Evolutionary conservation across 768 basidiomycete genomes (phyloP).

Genomic region (Termitomyces sp.): DNA sequence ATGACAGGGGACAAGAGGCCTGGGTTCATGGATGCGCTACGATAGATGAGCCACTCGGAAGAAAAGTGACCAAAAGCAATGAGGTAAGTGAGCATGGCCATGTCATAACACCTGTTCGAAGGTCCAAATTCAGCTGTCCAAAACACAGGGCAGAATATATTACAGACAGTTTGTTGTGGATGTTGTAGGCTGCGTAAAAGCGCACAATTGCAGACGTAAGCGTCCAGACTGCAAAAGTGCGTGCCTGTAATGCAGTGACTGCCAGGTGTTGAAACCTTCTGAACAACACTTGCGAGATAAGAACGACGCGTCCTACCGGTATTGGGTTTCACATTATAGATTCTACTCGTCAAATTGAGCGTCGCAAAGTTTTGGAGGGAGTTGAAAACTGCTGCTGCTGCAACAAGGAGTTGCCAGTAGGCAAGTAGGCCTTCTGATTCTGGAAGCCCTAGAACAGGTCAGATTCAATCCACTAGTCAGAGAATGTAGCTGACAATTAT

Average conservation of each 20-base stretch:
- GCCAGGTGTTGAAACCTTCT: slow-evolving; percentile 4
- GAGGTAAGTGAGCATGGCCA: slow-evolving; percentile 82
- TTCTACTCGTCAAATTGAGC: slow-evolving; percentile 65
- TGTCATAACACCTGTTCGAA: slow-evolving; percentile 80
- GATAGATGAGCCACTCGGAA: slow-evolving; percentile 80
- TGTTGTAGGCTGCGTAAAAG: slow-evolving; percentile 85
- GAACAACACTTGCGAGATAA: background rate
- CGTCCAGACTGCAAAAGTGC: slow-evolving; percentile 92
- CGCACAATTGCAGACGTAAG: slow-evolving; percentile 79
- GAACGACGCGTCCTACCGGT: slow-evolving; percentile 25
- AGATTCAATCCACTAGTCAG: background rate
- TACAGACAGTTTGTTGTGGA: slow-evolving; percentile 72
- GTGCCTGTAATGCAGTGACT: slow-evolving; percentile 85
- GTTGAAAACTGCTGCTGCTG: slow-evolving; percentile 79
- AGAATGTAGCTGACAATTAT: slow-evolving; percentile 8
- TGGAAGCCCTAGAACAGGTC: slow-evolving; percentile 47
- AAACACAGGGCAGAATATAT: background rate
- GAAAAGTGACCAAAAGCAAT: slow-evolving; percentile 88
- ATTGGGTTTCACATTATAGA: slow-evolving; percentile 53
- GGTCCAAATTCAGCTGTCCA: slow-evolving; percentile 8
- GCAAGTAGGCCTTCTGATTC: slow-evolving; percentile 68
- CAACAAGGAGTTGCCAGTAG: slow-evolving; percentile 83
- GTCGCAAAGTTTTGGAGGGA: slow-evolving; percentile 77
- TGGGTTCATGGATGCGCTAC: slow-evolving; percentile 55
- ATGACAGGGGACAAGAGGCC: slow-evolving; percentile 71